Evolutionary conservation across 345 rosid species (phyloP).

Genomic region (Geranium brycei): DNA sequence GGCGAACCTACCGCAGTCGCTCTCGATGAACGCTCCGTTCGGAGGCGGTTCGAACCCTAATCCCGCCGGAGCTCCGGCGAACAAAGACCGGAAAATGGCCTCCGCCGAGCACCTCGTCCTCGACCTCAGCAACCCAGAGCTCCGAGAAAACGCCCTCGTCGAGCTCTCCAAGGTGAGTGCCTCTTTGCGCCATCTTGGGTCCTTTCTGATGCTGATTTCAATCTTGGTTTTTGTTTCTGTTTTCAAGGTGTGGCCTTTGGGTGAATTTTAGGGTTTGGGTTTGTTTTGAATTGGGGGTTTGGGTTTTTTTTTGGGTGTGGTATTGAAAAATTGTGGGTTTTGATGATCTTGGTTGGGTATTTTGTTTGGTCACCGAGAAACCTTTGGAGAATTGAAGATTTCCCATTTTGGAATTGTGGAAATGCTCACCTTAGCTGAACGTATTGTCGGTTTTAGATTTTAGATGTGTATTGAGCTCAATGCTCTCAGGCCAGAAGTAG

Average conservation of each 20-base stretch:
- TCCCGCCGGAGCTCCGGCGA: constrained; percentile 38
- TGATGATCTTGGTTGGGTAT: too few relatives aligned
- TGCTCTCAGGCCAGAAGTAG: too few relatives aligned
- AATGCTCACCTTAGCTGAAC: neutral
- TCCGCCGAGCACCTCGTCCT: constrained; percentile 88
- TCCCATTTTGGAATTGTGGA: neutral
- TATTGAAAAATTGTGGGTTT: neutral
- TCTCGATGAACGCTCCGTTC: constrained; percentile 53
- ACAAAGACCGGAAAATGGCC: constrained; percentile 78
- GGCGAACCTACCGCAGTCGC: constrained; percentile 63
- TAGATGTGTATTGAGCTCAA: too few relatives aligned
- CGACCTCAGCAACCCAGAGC: constrained; percentile 86
- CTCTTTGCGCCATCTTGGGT: neutral
- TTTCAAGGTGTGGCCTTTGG: neutral
- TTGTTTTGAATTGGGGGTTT: too few relatives aligned
- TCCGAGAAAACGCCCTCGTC: constrained; percentile 75
- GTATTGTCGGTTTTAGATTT: too few relatives aligned
- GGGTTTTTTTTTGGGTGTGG: too few relatives aligned
- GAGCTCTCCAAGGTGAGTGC: constrained; percentile 45
- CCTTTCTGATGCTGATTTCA: neutral
- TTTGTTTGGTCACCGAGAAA: too few relatives aligned
- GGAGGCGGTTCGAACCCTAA: constrained; percentile 28
- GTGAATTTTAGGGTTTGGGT: too few relatives aligned
- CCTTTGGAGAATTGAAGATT: neutral
- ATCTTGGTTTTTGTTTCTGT: neutral